Evolutionary conservation across 345 rosid genomes (phyloP).

Genomic region (Rhizophora apiculata): DNA sequence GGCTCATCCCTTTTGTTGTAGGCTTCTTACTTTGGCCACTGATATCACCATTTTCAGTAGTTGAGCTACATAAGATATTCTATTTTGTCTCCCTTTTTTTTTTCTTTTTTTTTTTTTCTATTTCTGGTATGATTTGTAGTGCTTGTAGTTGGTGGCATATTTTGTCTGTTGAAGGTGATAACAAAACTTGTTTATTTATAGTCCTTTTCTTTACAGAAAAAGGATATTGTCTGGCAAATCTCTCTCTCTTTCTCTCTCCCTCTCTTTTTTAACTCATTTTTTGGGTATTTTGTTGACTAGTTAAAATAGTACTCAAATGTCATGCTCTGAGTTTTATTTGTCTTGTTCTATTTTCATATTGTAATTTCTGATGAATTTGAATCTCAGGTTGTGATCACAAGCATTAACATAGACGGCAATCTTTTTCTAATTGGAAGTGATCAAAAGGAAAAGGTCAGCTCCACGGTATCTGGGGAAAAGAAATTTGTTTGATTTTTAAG

Average conservation of each 20-base stretch:
- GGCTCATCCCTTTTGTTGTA: not conserved
- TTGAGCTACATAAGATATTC: not conserved
- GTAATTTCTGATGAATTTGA: conserved; percentile 18
- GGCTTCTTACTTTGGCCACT: not conserved
- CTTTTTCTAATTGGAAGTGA: conserved; percentile 91
- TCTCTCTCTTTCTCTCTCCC: not conserved
- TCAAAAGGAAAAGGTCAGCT: conserved; percentile 75
- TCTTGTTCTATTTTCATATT: conserved; percentile 5
- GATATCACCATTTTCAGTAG: not conserved
- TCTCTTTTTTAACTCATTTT: not conserved
- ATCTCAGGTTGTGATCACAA: conserved; percentile 93
- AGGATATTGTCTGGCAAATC: not conserved
- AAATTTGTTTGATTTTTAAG: not conserved
- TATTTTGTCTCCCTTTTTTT: not conserved
- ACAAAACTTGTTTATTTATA: not conserved
- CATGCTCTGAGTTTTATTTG: not conserved
- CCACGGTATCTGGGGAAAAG: not conserved
- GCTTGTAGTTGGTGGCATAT: not conserved
- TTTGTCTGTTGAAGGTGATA: not conserved
- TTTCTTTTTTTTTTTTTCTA: not conserved
- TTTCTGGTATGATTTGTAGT: not conserved
- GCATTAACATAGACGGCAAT: conserved; percentile 73
- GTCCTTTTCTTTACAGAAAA: not conserved
- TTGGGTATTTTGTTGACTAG: too few relatives aligned
- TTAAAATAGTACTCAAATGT: too few relatives aligned